Conservation (phyloP, 208 protist species). For the Acanthamoeba castellanii region DNA sequence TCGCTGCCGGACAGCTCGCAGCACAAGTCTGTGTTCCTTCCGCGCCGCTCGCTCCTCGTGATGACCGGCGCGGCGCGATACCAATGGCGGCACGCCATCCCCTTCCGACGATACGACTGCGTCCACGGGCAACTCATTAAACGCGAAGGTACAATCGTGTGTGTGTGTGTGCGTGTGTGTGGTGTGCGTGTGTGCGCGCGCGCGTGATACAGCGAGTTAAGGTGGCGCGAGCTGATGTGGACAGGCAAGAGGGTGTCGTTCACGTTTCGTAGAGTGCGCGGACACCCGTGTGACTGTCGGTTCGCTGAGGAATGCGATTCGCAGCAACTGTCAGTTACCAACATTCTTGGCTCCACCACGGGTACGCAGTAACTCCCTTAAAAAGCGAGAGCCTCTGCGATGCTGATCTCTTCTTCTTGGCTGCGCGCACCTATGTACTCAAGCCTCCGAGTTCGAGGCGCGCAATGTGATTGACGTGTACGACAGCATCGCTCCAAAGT, state of each 20-base stretch:
- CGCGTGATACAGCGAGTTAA: no score
- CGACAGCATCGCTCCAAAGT: conserved; percentile 31
- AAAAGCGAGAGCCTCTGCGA: not conserved
- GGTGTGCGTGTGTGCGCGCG: no score
- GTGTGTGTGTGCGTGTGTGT: no score
- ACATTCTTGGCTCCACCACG: not conserved
- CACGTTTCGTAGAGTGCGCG: conserved; percentile 60
- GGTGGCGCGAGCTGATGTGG: no score
- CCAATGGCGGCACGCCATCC: conserved; percentile 56
- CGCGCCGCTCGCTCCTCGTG: conserved; percentile 39
- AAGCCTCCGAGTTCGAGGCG: conserved; percentile 28
- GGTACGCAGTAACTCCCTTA: not conserved
- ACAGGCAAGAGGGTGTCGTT: conserved; percentile 36
- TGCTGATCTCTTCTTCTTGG: not conserved
- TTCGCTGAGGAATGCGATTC: conserved; percentile 58
- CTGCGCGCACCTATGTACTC: not conserved
- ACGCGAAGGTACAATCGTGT: not conserved
- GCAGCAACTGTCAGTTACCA: not conserved
- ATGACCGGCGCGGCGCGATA: conserved; percentile 54
- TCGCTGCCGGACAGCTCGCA: conserved; percentile 28
- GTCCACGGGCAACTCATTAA: conserved; percentile 46
- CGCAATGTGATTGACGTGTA: conserved; percentile 56
- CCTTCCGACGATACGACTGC: conserved; percentile 40
- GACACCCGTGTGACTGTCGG: not conserved
- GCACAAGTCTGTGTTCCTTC: conserved; percentile 64